Evolutionary conservation across 1,139 yeast genomes (phyloP), one percentile per base, ranked within the genome.

Genomic region (Zygoascus meyerae): DNA sequence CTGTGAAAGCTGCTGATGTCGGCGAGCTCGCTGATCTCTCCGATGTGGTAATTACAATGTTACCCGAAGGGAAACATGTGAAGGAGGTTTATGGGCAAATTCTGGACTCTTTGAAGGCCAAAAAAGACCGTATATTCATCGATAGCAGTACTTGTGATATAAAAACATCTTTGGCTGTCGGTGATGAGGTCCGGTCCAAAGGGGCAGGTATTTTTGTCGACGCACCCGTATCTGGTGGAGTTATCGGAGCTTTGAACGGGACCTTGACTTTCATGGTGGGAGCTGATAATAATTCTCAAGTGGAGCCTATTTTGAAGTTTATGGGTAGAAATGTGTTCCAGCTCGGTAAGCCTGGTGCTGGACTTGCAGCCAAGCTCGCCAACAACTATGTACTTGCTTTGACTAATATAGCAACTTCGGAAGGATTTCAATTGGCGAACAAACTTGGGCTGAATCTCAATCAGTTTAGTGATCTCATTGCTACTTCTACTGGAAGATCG

Each of bases 201-300:
- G 56, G 55, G 12, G 46, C 55, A 34, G 42, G 40, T 31, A 14
- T 29, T 12, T 70, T 65, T 47, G 70, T 78, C 40, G 83, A 78
- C 57, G 75, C 83, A 10, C 83, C 83, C 0, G 83, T 78, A 0
- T 75, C 80, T 11, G 83, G 83, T 2, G 83, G 83, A 16, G 79
- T 75, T 1, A 74, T 74, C 1, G 83, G 83, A 3, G 83, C 83
- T 5, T 61, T 74, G 47, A 75, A 76, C 47, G 83, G 70, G 1
- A 72, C 81, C 0, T 67, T 78, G 36, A 74, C 81, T 3, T 78
- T 78, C 58, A 78, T 78, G 83, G 72, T 78, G 31, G 78, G 81
- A 6, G 36, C 56, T 15, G 48, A 51, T 32, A 53, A 55, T 39
- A 34, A 30, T 26, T 38, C 47, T 5, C 18, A 37, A 7, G 47